Evolutionary conservation across 2,329 filamentous ascomycete genomes (phyloP).

Genomic region (Aschersonia sp.): DNA sequence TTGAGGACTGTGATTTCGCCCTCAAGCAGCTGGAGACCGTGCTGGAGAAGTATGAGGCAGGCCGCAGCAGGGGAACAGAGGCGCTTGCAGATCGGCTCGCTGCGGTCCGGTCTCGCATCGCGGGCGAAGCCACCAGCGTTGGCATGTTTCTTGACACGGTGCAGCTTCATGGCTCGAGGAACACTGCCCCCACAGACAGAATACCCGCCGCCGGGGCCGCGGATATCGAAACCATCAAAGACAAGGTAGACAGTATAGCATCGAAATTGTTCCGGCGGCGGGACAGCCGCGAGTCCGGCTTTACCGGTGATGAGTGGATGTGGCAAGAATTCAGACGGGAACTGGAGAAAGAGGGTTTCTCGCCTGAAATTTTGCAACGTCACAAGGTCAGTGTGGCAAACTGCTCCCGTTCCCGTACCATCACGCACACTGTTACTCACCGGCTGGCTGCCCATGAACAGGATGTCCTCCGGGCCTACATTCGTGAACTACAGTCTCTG

Average conservation of each 20-base stretch:
- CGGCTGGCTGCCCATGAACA: conserved; percentile 10
- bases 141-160: conserved; percentile 43
- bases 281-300: conserved; percentile 18
- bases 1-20: conserved; percentile 39
- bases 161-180: conserved; percentile 33
- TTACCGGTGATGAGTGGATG: conserved; percentile 33
- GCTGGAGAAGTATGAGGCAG: conserved; percentile 30
- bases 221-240: conserved; percentile 38
- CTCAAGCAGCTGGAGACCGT: conserved; percentile 39
- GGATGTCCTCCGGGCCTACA: conserved; percentile 46
- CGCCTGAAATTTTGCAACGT: conserved; percentile 34
- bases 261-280: conserved; percentile 30
- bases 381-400: conserved; percentile 35
- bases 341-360: conserved; percentile 43
- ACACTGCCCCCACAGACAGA: conserved; percentile 15
- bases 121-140: conserved; percentile 35
- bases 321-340: conserved; percentile 46
- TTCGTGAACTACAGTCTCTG: conserved; percentile 41
- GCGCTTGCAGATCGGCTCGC: conserved; percentile 23
- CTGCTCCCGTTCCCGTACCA: neutral
- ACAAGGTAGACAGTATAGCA: conserved; percentile 45
- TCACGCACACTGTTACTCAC: neutral
- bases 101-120: conserved; percentile 29
- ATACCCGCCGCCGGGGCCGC: conserved; percentile 19
- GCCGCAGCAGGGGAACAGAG: conserved; percentile 13